Base-by-base conservation (phyloP, 2,329 filamentous ascomycete genomes). In the Sclerotinia nivalis region DNA sequence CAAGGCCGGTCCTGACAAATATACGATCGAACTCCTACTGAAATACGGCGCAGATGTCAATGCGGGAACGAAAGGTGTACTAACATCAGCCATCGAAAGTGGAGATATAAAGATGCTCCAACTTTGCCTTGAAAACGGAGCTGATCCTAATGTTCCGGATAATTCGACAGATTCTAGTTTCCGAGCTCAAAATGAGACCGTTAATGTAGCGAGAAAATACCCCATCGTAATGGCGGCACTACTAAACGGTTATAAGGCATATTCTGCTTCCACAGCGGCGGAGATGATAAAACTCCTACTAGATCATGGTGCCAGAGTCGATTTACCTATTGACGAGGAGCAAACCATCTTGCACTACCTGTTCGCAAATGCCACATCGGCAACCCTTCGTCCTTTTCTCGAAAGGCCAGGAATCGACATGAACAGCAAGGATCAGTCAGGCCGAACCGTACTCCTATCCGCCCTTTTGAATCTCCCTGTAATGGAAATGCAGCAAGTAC, bases 41-140 rank as follows among this genome's bases (percentile, higher is more conserved):
- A 66, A 77, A 18, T 74, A 77, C 40, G 79, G 79, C 3, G 80
- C 79, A 8, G 73, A 79, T 72, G 75, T 76, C 4, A 77, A 75
- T 34, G 60, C 72, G 4, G 69, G 65, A n/a, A 56, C 12, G 5
- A 62, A 68, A 52, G 8, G 47, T 25, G 5, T 50, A 13, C 20
- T 70, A 1, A 34, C 9, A 10, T 49, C 55, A 37, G 65, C 65
- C 2, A 58, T 58, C 28, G 25, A 61, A 45, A 4, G 12, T 47
- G 43, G 47, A 9, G 50, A 64, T 40, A 25, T 68, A 22, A 31
- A 37, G 4, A 31, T 43, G 4, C 9, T 68, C 6, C 34, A 64
- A 18, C 22, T 70, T 22, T 62, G 10, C 12, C 56, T 70, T 34
- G 28, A 62, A 7, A 58, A 25, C 20, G 49, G 56, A 61, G 65